Evolutionary conservation across 116 monocot species (phyloP), one percentile per base, ranked within the genome.

Genomic region (Dioscorea cayenensis): DNA sequence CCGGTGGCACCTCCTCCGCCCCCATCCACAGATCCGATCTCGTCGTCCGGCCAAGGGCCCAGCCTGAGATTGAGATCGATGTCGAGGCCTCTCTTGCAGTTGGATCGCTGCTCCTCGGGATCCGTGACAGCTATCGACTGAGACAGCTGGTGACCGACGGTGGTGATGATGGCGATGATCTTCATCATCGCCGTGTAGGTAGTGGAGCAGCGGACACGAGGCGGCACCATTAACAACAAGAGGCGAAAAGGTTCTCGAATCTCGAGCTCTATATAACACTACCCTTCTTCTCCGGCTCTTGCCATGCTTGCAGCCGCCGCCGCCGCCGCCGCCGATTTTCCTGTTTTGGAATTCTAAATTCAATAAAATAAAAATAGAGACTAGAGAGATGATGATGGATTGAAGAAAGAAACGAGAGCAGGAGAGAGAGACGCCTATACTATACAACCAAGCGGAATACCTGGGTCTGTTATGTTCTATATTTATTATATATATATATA

Each of bases 121-220:
- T 59, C 59, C n/a, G n/a, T 21, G 59, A 59, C 59, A 21, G 3
- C 59, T 11, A 2, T 21, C 43, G 55, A 16, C 5, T 55, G 55
- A 6, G 23, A n/a, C 27, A 49, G 25, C 6, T 1, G 25, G 27
- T 7, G 63, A n/a, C 48, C 4, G 71, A 38, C 14, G 73, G 48
- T 73, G 73, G 64, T 50, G 64, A 73, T 73, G 28, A 65, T 28
- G 28, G 49, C 73, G 29, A 73, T 64, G 73, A 73, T 73, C 65
- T 51, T 73, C 3, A 64, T 37, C 4, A 73, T 14, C 2, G 64
- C 28, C 11, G 65, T 64, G 36, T 65, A 64, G 16, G 73, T 48
- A 32, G 64, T 73, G 4, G 55, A 55, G 55, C 14, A 7, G 43
- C 43, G 25, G 62, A 20, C 21, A 1, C 23, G 5, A 3, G 4